Conservation (phyloP, 2,329 filamentous ascomycete species). For the Aspergillus japonicus region DNA sequence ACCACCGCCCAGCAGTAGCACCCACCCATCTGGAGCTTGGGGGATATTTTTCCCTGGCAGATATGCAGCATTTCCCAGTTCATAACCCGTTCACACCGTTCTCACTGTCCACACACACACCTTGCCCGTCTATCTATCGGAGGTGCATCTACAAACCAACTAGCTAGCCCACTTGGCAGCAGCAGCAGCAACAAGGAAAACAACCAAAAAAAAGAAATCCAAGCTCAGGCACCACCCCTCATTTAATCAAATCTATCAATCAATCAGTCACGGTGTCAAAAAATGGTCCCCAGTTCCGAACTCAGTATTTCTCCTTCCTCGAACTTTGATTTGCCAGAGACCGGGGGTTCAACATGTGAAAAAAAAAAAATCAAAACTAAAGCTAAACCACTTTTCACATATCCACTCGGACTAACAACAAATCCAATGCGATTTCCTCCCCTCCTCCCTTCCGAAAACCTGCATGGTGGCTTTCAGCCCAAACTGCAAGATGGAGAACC, state of each 20-base stretch:
- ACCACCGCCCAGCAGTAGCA: not conserved
- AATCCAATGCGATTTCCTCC: not conserved
- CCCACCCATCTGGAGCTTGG: not conserved
- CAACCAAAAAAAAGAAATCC: not conserved
- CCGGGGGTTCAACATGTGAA: not conserved
- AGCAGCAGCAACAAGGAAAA: not conserved
- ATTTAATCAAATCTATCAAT: not conserved
- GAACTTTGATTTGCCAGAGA: not conserved
- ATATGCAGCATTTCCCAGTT: not conserved
- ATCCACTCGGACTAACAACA: not conserved
- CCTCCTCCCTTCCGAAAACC: not conserved
- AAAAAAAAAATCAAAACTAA: not conserved
- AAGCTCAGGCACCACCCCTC: not conserved
- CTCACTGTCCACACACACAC: not conserved
- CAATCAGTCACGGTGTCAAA: not conserved
- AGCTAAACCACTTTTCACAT: not conserved
- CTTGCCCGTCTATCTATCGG: not conserved
- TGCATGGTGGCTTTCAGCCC: not conserved
- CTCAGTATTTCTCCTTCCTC: not conserved
- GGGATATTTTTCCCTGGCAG: not conserved
- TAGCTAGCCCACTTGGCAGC: not conserved
- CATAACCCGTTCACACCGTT: not conserved
- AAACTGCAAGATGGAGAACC: not conserved
- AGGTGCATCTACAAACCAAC: not conserved
- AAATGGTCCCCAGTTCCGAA: not conserved